Base-by-base conservation (phyloP, 2,329 filamentous ascomycete genomes). In the Aphanocladium album region DNA sequence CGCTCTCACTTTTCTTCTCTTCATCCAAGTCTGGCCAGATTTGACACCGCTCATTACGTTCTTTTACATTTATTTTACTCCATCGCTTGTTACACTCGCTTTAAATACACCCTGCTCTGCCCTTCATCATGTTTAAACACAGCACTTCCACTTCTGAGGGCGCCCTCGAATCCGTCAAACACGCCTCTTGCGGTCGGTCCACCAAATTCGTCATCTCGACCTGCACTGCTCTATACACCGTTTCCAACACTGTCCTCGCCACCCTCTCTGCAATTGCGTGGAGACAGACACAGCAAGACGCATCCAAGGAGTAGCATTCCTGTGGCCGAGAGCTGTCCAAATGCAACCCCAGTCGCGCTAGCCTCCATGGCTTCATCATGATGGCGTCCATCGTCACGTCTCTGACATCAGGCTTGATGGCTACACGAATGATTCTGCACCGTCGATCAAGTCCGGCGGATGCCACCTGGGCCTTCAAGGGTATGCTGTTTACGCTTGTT, bases 391-490 rank as follows among this genome's bases (percentile, higher is more conserved):
- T 65, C 3, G 54, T 69, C 23, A 57, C 56, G 45, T 64, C 54
- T 47, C 1, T 63, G 46, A 62, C 61, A 7, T 57, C 62, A 30
- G 30, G 46, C 9, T 16, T 66, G 43, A 61, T 69, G 45, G 39
- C 67, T 5, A 4, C 64, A 46, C 60, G 60, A 25, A 52, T 63
- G 35, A n/a, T 64, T 3, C 21, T 45, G 9, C 64, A 60, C 14
- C 37, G 62, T 19, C 52, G 25, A 23, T 60, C 30, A 17, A 37
- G 37, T 37, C 53, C n/a, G 11, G 35, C 57, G 19, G 60, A 63
- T 16, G 58, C 66, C 9, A 45, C 62, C 5, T 71, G 69, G 51
- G 54, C 72, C 60, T 67, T 70, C 23, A 66, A 64, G 2, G 62
- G 68, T 47, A 33, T 67, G n/a, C 57, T 64, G 23, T 62, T 67